Base-by-base conservation (phyloP, 2,329 filamentous ascomycete genomes). In the Aureobasidium vineae region DNA sequence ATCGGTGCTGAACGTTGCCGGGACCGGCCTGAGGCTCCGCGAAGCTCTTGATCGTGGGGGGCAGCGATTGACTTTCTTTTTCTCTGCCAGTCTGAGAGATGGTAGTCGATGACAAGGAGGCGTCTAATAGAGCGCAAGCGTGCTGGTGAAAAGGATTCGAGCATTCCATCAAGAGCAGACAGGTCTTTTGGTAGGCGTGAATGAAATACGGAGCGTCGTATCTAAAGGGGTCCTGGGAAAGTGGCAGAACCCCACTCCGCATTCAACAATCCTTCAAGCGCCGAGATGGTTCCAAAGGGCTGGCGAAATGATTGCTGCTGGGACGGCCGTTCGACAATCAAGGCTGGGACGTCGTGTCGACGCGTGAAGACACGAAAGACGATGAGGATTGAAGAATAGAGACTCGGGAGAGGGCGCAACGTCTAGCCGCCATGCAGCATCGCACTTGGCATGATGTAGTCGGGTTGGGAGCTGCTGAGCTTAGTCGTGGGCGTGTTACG, bases 321-420 rank as follows among this genome's bases (percentile, higher is more conserved):
- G 40, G 36, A 33, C 38, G 26, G 26, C 36, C 61, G 61, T 53
- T 63, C 36, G 21, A 64, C 8, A 16, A 23, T 41, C 36, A 36
- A 64, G 61, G 61, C 49, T 64, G 61, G 61, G 23, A 45, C n/a
- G 19, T 43, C 47, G 28, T 16, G 23, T 26, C n/a, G 49, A 54
- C 47, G 61, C 61, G 61, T 64, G 11, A 43, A 64, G 61, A 64
- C 49, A 64, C 49, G 61, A 64, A 33, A 26, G 47, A 49, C 10
- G 28, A 36, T 64, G 49, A 64, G 49, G 61, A 54, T 43, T 54
- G 61, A 36, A 64, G 49, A 54, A 4, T 45, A 54, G 49, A 19
- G 36, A 53, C 16, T 54, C 21, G 61, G 61, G 49, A 54, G 36
- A 64, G 16, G 61, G 61, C 61, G 49, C 61, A 64, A 64, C 61